Base-by-base conservation (phyloP, 1,139 yeast species). In the Sugiyamaella paludigena region DNA sequence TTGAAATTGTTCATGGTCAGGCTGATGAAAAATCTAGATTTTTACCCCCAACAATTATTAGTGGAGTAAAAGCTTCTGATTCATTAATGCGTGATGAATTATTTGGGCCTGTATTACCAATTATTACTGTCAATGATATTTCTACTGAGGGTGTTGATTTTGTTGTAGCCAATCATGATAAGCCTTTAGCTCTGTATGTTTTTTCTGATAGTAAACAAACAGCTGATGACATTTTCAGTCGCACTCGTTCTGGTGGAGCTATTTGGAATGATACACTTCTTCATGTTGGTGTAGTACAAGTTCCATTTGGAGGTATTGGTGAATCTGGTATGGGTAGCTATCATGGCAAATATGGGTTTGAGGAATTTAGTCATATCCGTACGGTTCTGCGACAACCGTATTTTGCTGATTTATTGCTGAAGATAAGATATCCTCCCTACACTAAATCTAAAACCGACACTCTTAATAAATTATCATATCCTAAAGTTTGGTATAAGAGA, bases 291-390 rank as follows among this genome's bases (percentile, higher is more conserved):
- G 74, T 87, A 50, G 58, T 75, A n/a, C 76, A 77, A 51, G 79
- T 88, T 6, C 98, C 98, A 29, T 91, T 92, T 69, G 98, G 98
- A 36, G 98, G 98, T 34, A 70, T 89, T 51, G 97, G 98, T 15
- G 66, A 69, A 29, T 87, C 96, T 0, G 98, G 98, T 0, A 70
- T 73, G 49, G 78, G 82, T 30, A 57, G 63, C 5, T 89, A 89
- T 69, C 97, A 91, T 62, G 96, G 97, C 4, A 70, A 69, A 53
- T 76, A 71, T 64, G 87, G 95, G 0, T 84, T 83, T 70, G 76
- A 79, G 50, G 73, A 84, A 12, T 91, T 91, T 62, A 78, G 91
- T 3, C 96, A 88, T 65, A 80, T 79, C 60, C 78, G 96, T 61
- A 79, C 91, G 0, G 73, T 83, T 2, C 67, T 88, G 59, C 78